phyloP scores from a whole-genome alignment of 441 rosid species.

The Aleurites moluccanus region DNA sequence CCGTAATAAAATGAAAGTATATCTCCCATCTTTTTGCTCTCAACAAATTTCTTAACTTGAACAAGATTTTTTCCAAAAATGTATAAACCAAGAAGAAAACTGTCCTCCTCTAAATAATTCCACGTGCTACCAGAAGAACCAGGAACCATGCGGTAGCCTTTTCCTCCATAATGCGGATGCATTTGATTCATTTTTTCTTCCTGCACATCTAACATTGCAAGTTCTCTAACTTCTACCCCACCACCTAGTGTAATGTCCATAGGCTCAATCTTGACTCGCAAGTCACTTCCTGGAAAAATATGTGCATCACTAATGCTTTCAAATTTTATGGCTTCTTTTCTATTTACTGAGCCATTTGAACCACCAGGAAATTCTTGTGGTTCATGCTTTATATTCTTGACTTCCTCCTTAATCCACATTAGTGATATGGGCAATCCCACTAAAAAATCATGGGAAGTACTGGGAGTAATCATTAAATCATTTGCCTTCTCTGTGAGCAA shows the following conservation, averaged over 20 bases:
- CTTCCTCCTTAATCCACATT: conserved; percentile 44
- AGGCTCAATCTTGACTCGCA: conserved; percentile 24
- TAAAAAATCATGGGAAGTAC: conserved; percentile 21
- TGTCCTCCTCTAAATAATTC: conserved; percentile 46
- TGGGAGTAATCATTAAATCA: conserved; percentile 7
- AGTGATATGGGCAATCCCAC: conserved; percentile 46
- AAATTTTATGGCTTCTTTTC: conserved; percentile 22
- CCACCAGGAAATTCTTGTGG: conserved; percentile 16
- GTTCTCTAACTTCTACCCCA: conserved; percentile 17
- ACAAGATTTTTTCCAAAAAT: conserved; percentile 58
- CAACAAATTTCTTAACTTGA: conserved; percentile 49
- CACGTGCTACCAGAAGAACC: conserved; percentile 51
- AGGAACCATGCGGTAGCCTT: conserved; percentile 47
- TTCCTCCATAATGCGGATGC: conserved; percentile 30
- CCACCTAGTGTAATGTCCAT: conserved; percentile 16
- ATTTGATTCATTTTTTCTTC: conserved; percentile 33
- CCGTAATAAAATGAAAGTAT: conserved; percentile 56
- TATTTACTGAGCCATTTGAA: conserved; percentile 17
- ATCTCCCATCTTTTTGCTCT: conserved; percentile 44
- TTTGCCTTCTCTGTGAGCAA: conserved; percentile 10
- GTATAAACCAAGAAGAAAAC: conserved; percentile 68
- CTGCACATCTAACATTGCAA: conserved; percentile 24
- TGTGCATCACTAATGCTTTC: conserved; percentile 30
- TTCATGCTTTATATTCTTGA: conserved; percentile 24
- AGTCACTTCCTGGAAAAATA: conserved; percentile 22